phyloP scores from a whole-genome alignment of 1,284 basidiomycete species.

The Golubevia sp. region DNA sequence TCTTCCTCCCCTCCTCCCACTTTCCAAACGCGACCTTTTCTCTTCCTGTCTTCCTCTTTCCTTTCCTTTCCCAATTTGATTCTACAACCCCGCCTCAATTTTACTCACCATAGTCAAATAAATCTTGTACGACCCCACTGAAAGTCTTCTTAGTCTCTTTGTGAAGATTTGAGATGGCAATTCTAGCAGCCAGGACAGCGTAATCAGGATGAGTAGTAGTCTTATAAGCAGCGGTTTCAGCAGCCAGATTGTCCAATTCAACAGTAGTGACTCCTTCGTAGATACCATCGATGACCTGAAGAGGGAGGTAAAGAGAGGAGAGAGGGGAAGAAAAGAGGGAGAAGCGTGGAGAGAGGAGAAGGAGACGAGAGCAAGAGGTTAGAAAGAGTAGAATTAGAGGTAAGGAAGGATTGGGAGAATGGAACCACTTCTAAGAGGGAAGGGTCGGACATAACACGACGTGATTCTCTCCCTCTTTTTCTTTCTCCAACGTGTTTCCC shows the following conservation, averaged over 20 bases:
- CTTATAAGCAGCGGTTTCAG: slow-evolving; percentile 95
- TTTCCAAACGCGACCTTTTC: no score
- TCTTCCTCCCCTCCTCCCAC: no score
- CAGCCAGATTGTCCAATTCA: slow-evolving; percentile 79
- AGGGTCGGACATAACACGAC: no score
- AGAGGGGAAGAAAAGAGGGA: not conserved
- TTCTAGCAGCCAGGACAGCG: slow-evolving; percentile 95
- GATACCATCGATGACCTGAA: slow-evolving; percentile 90
- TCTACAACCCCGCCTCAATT: no score
- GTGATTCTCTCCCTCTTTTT: not conserved
- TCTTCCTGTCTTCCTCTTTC: not conserved
- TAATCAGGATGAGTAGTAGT: slow-evolving; percentile 95
- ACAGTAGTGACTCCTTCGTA: slow-evolving; percentile 96
- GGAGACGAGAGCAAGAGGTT: not conserved
- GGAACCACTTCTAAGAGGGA: no score
- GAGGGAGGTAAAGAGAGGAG: slow-evolving; percentile 66
- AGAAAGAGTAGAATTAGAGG: not conserved
- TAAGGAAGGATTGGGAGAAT: no score
- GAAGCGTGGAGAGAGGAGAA: not conserved
- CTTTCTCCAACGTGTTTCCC: not conserved
- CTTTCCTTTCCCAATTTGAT: no score
- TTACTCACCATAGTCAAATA: slow-evolving; percentile 81
- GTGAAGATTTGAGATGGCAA: slow-evolving; percentile 97
- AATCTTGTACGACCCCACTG: slow-evolving; percentile 84
- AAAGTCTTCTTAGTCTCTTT: slow-evolving; percentile 99